phyloP scores from a whole-genome alignment of 768 basidiomycete species.

The Lyophyllum semitale region DNA sequence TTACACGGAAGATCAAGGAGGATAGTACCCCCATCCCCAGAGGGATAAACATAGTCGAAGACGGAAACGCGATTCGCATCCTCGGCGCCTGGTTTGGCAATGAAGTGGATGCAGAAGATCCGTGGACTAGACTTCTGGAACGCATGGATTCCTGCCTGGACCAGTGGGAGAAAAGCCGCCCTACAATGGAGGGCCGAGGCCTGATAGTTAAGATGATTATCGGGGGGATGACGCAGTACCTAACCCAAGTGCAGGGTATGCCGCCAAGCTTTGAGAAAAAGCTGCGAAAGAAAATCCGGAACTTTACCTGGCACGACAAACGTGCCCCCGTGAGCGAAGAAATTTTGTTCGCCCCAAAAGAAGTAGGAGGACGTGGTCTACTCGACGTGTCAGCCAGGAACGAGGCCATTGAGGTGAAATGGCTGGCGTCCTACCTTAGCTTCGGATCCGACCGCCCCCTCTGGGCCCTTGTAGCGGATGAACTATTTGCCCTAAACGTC shows the following conservation, averaged over 20 bases:
- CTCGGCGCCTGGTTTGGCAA: constrained; percentile 36
- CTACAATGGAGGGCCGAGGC: constrained; percentile 26
- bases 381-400: constrained; percentile 27
- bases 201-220: constrained; percentile 27
- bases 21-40: constrained; percentile 9
- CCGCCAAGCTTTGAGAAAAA: constrained; percentile 21
- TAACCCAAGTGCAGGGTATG: constrained; percentile 38
- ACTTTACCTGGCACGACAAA: background rate
- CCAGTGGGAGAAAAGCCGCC: constrained; percentile 26
- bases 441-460: constrained; percentile 14
- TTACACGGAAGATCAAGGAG: constrained; percentile 3
- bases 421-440: constrained; percentile 22
- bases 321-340: background rate
- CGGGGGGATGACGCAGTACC: constrained; percentile 34
- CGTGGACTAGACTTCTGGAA: constrained; percentile 28
- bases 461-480: constrained; percentile 30
- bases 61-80: constrained; percentile 26
- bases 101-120: constrained; percentile 6
- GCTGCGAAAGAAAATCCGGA: background rate
- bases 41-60: constrained; percentile 26
- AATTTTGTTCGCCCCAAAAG: constrained; percentile 15
- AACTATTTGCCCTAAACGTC: constrained; percentile 12
- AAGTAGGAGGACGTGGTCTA: constrained; percentile 23
- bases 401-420: constrained; percentile 25
- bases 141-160: constrained; percentile 23